Evolutionary conservation across 805 yeast genomes (phyloP), one percentile per base, ranked within the genome.

Genomic region (Hanseniaspora clermontiae): DNA sequence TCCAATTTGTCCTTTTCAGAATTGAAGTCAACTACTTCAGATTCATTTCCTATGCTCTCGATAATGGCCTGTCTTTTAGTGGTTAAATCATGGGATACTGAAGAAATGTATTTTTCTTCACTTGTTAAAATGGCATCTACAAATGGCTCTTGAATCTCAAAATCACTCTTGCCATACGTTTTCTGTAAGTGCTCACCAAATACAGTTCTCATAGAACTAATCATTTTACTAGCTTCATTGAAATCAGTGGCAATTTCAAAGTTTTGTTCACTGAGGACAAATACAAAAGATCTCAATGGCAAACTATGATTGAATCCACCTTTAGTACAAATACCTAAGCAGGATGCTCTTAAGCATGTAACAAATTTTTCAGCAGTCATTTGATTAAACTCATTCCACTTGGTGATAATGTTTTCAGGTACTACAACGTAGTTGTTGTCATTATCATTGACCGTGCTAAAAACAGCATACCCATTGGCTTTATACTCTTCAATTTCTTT

Each of bases 41-140:
- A 57, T 45, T 81, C 84, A 55, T 87, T 95, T 38, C 83, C 87
- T 43, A 93, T 80, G 2, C 86, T 78, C 4, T 74, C 65, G 45
- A 93, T 87, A 1, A 72, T 74, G 1, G 95, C 97, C 47, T 83
- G 81, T 59, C 97, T 77, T 14, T 83, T 77, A 34, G 87, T 81
- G 45, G 87, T 82, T 53, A 93, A 70, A 65, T 93, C 98, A 62
- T 87, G 95, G 42, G 87, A 77, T 1, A 93, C 93, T 38, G 75
- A 75, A 20, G 97, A 97, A 61, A 91, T 69, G 58, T 84, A 86
- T 57, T 78, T 83, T 34, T 88, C 84, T 55, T 76, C 76, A 1
- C 83, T 83, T 52, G 75, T 77, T 1, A 93, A 81, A 8, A 74
- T 74, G 5, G 89, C 82, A 38, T 77, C 74, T 97, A 93, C 91